Evolutionary conservation across 1,139 yeast species (phyloP).

Genomic region (Tardiomyces blankii): DNA sequence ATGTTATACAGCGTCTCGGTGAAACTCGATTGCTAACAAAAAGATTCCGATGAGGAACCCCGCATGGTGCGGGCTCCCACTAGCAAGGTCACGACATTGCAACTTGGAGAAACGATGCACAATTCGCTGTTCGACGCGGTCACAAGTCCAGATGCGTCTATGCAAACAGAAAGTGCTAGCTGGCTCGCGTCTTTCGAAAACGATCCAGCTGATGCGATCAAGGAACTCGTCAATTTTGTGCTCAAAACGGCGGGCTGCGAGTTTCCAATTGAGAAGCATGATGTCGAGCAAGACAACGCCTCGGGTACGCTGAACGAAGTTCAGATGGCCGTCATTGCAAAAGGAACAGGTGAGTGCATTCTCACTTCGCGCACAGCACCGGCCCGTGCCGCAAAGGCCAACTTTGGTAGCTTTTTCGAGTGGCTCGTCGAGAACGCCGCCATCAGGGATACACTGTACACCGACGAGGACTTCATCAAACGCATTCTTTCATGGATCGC

Average conservation of each 20-base stretch:
- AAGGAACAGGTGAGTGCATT: neutral
- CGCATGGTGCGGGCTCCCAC: too few relatives aligned
- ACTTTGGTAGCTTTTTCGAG: slow-evolving; percentile 45
- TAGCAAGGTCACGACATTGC: neutral
- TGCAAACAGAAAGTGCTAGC: neutral
- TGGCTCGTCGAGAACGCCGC: slow-evolving; percentile 43
- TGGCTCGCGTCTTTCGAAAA: slow-evolving; percentile 54
- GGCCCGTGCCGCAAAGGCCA: slow-evolving; percentile 16
- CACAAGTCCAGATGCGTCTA: neutral
- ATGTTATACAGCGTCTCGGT: too few relatives aligned
- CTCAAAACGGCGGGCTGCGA: slow-evolving; percentile 42
- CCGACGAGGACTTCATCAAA: slow-evolving; percentile 36
- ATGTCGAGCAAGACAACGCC: slow-evolving; percentile 62
- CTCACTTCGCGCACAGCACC: neutral
- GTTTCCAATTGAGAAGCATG: slow-evolving; percentile 61
- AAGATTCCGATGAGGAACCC: too few relatives aligned
- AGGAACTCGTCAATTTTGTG: slow-evolving; percentile 55
- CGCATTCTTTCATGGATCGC: too few relatives aligned
- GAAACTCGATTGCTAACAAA: too few relatives aligned
- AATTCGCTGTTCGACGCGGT: neutral
- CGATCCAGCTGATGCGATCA: slow-evolving; percentile 39
- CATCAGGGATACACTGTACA: slow-evolving; percentile 54
- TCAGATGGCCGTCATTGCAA: neutral
- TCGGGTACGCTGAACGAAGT: slow-evolving; percentile 26
- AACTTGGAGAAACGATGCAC: neutral